phyloP scores from a whole-genome alignment of 2,329 filamentous ascomycete genomes.

The Aciculosporium take region DNA sequence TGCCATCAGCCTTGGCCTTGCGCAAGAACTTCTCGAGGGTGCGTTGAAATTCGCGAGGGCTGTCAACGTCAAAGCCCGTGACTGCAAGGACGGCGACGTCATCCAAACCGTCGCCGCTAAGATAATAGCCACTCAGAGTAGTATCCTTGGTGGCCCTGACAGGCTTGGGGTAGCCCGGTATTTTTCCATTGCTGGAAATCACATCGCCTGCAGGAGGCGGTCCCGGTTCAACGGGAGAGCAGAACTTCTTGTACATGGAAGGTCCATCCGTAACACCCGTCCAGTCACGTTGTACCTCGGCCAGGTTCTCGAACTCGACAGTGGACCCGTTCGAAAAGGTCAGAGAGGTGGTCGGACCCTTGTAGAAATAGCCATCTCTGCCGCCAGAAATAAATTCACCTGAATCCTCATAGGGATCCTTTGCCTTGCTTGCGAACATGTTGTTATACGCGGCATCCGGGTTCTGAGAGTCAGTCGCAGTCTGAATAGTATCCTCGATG shows the following conservation, averaged over 20 bases:
- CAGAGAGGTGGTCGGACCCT: slow-evolving; percentile 20
- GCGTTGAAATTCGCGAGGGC: slow-evolving; percentile 20
- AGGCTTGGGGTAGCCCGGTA: slow-evolving; percentile 19
- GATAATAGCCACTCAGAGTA: slow-evolving; percentile 18
- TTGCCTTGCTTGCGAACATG: slow-evolving; percentile 19
- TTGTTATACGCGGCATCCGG: slow-evolving; percentile 22
- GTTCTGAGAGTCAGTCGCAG: slow-evolving; percentile 12
- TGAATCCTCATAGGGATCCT: slow-evolving; percentile 6
- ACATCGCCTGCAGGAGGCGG: background rate
- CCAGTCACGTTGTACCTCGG: slow-evolving; percentile 16
- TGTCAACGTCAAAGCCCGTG: slow-evolving; percentile 14
- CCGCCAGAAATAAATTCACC: slow-evolving; percentile 21
- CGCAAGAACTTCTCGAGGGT: slow-evolving; percentile 21
- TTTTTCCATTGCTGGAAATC: no score
- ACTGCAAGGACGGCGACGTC: slow-evolving; percentile 18
- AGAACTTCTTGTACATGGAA: slow-evolving; percentile 21
- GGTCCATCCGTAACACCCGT: slow-evolving; percentile 17
- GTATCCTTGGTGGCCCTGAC: slow-evolving; percentile 13
- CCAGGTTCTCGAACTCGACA: slow-evolving; percentile 16
- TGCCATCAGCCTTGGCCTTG: slow-evolving; percentile 28
- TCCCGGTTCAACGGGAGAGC: slow-evolving; percentile 8
- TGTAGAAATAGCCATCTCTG: slow-evolving; percentile 14
- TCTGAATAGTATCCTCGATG: slow-evolving; percentile 10
- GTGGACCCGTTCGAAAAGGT: slow-evolving; percentile 24
- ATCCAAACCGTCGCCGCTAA: slow-evolving; percentile 20